These are phyloP conservation scores for Streptanthus diversifolius DNA, from an alignment of 345 rosid species.

Conservation along the genomic window DNA sequence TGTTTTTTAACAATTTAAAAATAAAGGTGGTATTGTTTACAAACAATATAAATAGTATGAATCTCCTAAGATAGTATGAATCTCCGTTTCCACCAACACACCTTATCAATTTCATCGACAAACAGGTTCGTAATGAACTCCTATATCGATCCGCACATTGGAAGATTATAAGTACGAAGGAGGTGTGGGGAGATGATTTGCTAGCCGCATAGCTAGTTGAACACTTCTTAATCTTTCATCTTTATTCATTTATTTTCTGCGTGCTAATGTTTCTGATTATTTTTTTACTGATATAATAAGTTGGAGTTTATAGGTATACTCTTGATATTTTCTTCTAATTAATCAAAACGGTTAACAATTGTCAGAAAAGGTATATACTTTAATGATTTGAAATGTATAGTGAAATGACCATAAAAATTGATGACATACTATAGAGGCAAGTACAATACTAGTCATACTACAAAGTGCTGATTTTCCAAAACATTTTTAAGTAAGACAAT, in stretches of 20 bases:
- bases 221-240: too few relatives aligned
- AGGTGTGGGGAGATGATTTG: too few relatives aligned
- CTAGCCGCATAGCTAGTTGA: too few relatives aligned
- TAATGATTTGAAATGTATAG: slow-evolving; percentile 3
- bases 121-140: too few relatives aligned
- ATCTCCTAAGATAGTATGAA: too few relatives aligned
- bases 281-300: neutral
- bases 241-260: neutral
- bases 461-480: neutral
- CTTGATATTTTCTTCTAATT: neutral
- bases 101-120: too few relatives aligned
- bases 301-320: neutral
- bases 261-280: neutral
- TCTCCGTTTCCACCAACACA: too few relatives aligned
- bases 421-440: neutral
- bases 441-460: neutral
- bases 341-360: neutral
- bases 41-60: neutral
- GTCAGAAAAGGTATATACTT: neutral
- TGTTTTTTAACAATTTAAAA: neutral
- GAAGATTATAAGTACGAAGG: too few relatives aligned
- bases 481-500: neutral
- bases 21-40: neutral
- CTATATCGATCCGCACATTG: too few relatives aligned
- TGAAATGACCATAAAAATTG: slow-evolving; percentile 4